Conservation (phyloP, 2,329 filamentous ascomycete genomes). For the Fusarium sacchari region DNA sequence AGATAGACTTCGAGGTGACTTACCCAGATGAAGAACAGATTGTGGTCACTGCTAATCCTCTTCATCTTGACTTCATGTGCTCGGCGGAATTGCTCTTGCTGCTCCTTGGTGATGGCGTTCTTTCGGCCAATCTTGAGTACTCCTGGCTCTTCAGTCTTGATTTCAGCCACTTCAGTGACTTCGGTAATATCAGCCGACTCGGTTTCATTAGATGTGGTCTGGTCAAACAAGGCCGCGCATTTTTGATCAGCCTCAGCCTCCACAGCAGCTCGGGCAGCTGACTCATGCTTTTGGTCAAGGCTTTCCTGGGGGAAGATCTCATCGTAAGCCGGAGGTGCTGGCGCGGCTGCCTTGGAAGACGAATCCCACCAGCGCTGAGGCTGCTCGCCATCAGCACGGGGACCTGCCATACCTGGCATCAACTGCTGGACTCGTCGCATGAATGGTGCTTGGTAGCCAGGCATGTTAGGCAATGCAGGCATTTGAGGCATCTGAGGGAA, state of each 20-base stretch:
- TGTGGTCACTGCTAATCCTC: constrained; percentile 70
- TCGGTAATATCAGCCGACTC: constrained; percentile 49
- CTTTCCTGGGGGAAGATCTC: constrained; percentile 75
- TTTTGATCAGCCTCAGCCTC: constrained; percentile 69
- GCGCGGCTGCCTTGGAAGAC: constrained; percentile 60
- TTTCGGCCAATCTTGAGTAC: constrained; percentile 70
- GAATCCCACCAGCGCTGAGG: constrained; percentile 71
- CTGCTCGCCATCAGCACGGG: constrained; percentile 58
- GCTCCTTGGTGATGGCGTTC: constrained; percentile 71
- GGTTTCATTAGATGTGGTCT: constrained; percentile 48
- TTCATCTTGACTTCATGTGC: constrained; percentile 71
- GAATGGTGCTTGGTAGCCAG: constrained; percentile 78
- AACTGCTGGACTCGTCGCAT: constrained; percentile 78
- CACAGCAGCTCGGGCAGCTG: constrained; percentile 66
- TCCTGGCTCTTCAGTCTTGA: constrained; percentile 53
- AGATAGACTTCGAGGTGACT: constrained; percentile 33
- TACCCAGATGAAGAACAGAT: constrained; percentile 77
- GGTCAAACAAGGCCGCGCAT: constrained; percentile 64
- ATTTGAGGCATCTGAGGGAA: constrained; percentile 72
- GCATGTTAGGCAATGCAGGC: constrained; percentile 65
- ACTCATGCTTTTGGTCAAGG: constrained; percentile 65
- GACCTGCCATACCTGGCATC: constrained; percentile 70
- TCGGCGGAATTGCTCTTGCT: constrained; percentile 70
- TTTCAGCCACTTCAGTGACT: constrained; percentile 50
- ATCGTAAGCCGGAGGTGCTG: constrained; percentile 78